Evolutionary conservation across 2,329 filamentous ascomycete genomes (phyloP).

Genomic region (Eurotiales sp.): DNA sequence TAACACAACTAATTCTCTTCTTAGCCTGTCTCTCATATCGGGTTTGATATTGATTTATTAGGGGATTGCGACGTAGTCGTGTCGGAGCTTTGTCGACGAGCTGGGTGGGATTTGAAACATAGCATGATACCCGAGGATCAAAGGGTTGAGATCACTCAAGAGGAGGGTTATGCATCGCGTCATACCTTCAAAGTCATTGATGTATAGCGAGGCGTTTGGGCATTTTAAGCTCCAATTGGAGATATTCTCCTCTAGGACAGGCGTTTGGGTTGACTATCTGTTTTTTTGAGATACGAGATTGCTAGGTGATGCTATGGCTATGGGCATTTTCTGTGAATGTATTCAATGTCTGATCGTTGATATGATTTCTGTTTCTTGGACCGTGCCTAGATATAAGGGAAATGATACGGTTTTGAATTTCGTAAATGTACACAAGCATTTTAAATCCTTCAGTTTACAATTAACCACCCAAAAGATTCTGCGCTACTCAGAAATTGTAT

Average conservation of each 20-base stretch:
- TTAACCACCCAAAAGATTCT: too few relatives aligned
- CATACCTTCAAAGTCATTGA: constrained; percentile 39
- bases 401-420: too few relatives aligned
- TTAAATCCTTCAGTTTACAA: neutral
- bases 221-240: constrained; percentile 17
- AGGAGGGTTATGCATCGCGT: constrained; percentile 47
- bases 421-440: too few relatives aligned
- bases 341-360: neutral
- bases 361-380: too few relatives aligned
- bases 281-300: constrained; percentile 5
- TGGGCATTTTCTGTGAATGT: neutral
- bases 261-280: constrained; percentile 22
- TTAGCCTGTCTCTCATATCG: constrained; percentile 75
- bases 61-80: constrained; percentile 92
- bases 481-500: neutral
- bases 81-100: constrained; percentile 74
- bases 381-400: too few relatives aligned
- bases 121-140: constrained; percentile 75
- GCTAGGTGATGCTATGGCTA: neutral
- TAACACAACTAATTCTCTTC: constrained; percentile 16
- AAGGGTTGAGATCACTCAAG: constrained; percentile 53
- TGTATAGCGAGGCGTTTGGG: constrained; percentile 37
- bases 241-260: constrained; percentile 16
- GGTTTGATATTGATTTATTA: constrained; percentile 95
- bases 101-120: constrained; percentile 76